These are phyloP conservation scores for Jaminaea rosea DNA, from an alignment of 1,284 basidiomycete genomes.

Conservation along the genomic window DNA sequence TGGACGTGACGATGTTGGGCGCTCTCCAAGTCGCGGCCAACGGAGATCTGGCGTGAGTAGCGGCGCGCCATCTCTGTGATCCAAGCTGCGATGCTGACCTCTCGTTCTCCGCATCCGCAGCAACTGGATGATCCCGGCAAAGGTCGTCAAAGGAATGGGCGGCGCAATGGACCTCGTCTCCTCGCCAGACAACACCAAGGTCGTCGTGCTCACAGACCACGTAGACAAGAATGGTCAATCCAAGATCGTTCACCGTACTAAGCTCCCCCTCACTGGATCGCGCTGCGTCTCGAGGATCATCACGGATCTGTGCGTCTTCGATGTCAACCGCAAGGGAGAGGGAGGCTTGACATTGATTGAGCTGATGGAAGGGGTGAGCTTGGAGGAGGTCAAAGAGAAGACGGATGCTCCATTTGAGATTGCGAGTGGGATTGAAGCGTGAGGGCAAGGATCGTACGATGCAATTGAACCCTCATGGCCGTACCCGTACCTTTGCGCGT, in stretches of 20 bases:
- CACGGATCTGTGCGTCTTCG: conserved; percentile 79
- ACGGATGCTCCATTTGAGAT: conserved; percentile 67
- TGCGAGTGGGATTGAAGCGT: no score
- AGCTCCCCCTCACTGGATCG: conserved; percentile 76
- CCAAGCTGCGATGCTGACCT: no score
- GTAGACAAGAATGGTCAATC: conserved; percentile 76
- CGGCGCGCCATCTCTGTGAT: no score
- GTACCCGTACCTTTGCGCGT: no score
- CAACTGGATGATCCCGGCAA: conserved; percentile 97
- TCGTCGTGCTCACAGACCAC: conserved; percentile 78
- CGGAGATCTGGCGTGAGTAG: conserved; percentile 69
- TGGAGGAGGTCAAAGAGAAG: conserved; percentile 77
- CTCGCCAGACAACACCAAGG: conserved; percentile 30
- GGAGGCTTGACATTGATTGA: conserved; percentile 71
- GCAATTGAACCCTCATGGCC: no score
- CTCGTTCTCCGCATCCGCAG: not conserved
- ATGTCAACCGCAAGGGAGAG: conserved; percentile 62
- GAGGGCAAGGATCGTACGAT: no score
- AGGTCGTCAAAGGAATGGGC: conserved; percentile 69
- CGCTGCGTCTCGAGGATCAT: conserved; percentile 78
- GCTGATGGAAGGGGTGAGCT: conserved; percentile 46
- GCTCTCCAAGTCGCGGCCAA: conserved; percentile 89
- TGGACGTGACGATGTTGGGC: conserved; percentile 81
- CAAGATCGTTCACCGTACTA: conserved; percentile 75
- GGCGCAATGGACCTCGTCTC: conserved; percentile 74